These are phyloP conservation scores for Fusarium tjaetaba DNA, from an alignment of 2,329 filamentous ascomycete genomes.

Conservation along the genomic window DNA sequence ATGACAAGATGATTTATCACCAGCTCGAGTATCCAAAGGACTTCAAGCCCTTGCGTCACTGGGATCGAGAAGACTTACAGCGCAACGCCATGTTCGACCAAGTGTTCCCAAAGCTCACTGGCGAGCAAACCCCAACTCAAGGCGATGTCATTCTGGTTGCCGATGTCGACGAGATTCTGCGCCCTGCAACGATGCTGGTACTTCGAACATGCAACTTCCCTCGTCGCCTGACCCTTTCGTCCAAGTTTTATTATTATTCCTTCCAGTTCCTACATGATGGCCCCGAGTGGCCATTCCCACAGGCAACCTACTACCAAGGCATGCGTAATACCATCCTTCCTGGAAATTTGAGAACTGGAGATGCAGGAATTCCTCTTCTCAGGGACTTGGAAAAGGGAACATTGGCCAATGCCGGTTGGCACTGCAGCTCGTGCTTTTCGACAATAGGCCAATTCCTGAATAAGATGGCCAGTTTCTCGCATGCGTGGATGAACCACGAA, in stretches of 20 bases:
- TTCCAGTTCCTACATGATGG: constrained; percentile 61
- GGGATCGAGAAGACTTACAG: constrained; percentile 63
- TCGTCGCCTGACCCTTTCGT: constrained; percentile 61
- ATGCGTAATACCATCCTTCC: constrained; percentile 60
- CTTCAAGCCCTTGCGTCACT: constrained; percentile 52
- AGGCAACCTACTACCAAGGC: constrained; percentile 64
- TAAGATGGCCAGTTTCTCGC: constrained; percentile 67
- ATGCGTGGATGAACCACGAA: constrained; percentile 61
- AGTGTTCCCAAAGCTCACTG: constrained; percentile 61
- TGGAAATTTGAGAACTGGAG: constrained; percentile 61
- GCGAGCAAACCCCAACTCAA: constrained; percentile 51
- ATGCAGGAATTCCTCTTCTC: constrained; percentile 52
- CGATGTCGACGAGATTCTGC: constrained; percentile 69
- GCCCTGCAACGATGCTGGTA: constrained; percentile 59
- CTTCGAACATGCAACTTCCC: constrained; percentile 64
- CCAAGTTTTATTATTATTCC: constrained; percentile 66
- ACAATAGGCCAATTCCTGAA: constrained; percentile 64
- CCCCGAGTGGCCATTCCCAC: constrained; percentile 64
- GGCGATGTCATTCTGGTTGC: constrained; percentile 69
- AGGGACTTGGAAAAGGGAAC: constrained; percentile 55
- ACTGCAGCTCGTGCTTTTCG: constrained; percentile 70
- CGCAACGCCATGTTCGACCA: constrained; percentile 68
- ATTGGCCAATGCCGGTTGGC: constrained; percentile 65
- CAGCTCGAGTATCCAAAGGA: constrained; percentile 57
- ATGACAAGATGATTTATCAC: constrained; percentile 70